phyloP scores from a whole-genome alignment of 164 flowering plant species.

The Tetracentron sinense region DNA sequence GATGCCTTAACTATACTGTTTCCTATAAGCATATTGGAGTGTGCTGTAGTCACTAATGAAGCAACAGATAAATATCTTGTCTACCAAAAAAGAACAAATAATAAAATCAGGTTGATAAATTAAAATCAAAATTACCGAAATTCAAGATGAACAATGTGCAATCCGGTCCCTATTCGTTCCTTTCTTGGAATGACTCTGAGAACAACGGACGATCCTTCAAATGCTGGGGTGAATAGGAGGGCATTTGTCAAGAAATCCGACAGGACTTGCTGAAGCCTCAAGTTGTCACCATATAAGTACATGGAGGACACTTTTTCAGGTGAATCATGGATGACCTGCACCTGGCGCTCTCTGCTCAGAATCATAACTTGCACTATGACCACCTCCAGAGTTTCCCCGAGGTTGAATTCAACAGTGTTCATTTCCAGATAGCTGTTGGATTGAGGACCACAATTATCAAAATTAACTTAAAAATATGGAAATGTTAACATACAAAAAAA shows the following conservation, averaged over 20 bases:
- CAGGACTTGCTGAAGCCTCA: constrained; percentile 85
- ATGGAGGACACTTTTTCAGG: constrained; percentile 54
- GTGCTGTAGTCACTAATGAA: background rate
- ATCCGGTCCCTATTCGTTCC: constrained; percentile 52
- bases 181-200: constrained; percentile 48
- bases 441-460: background rate
- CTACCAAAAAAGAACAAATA: background rate
- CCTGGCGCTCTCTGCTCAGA: constrained; percentile 53
- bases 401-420: constrained; percentile 51
- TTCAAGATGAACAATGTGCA: constrained; percentile 71
- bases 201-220: constrained; percentile 46
- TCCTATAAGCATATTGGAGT: background rate
- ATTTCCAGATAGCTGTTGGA: constrained; percentile 56
- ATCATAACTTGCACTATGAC: constrained; percentile 63
- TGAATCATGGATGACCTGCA: constrained; percentile 44
- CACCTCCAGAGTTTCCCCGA: constrained; percentile 55
- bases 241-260: constrained; percentile 63
- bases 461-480: background rate
- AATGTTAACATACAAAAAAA: constrained; percentile 4
- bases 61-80: no score
- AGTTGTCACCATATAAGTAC: constrained; percentile 61
- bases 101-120: background rate
- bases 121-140: constrained; percentile 42
- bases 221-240: constrained; percentile 49
- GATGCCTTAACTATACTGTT: no score